phyloP scores from a whole-genome alignment of 1,284 basidiomycete species.

The Inonotus obliquus region DNA sequence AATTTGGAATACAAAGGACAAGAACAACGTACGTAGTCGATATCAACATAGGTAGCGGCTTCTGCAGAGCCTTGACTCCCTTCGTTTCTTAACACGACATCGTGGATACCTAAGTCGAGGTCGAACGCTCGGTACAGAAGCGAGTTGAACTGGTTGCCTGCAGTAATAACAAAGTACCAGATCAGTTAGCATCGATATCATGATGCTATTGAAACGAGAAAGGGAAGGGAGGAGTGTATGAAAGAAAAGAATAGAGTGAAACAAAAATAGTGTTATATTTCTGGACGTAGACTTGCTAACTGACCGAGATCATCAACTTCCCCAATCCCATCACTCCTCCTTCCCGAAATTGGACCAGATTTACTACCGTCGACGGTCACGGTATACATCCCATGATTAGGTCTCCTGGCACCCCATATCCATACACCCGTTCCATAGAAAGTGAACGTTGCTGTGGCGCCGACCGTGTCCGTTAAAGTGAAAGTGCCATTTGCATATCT shows the following conservation, averaged over 20 bases:
- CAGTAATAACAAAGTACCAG: neutral
- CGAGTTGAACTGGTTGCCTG: slow-evolving; percentile 9
- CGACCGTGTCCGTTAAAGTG: slow-evolving; percentile 25
- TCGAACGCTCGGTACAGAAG: slow-evolving; percentile 14
- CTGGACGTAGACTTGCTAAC: neutral
- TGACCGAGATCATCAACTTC: neutral
- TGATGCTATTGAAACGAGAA: neutral
- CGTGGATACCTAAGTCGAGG: slow-evolving; percentile 12
- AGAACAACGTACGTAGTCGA: slow-evolving; percentile 24
- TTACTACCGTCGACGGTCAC: slow-evolving; percentile 17
- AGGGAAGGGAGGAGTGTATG: too few relatives aligned
- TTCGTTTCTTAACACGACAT: slow-evolving; percentile 16
- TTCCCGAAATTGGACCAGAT: neutral
- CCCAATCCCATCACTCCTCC: neutral
- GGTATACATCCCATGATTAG: slow-evolving; percentile 27
- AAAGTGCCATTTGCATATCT: slow-evolving; percentile 33
- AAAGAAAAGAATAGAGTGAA: neutral
- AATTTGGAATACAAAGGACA: neutral
- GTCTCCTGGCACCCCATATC: slow-evolving; percentile 31
- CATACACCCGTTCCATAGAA: slow-evolving; percentile 32
- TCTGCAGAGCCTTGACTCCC: neutral
- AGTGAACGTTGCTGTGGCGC: slow-evolving; percentile 29
- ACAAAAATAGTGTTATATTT: neutral
- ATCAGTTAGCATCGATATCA: neutral
- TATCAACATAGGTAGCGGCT: slow-evolving; percentile 10